Evolutionary conservation across 805 yeast species (phyloP).

Genomic region (Yarrowia phangngaensis): DNA sequence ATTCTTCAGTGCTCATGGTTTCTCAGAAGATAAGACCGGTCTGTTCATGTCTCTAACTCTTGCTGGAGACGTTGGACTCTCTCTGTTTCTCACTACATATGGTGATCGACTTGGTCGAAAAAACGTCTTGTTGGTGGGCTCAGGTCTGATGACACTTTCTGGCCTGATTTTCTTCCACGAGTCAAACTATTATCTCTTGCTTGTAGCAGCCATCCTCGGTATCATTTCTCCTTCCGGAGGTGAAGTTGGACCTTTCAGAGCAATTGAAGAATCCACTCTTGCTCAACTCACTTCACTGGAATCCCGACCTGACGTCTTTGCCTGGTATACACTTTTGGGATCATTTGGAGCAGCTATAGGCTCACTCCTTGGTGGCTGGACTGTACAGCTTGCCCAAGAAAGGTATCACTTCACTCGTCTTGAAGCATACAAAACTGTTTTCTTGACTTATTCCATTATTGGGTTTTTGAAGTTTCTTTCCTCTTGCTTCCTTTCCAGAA

Average conservation of each 20-base stretch:
- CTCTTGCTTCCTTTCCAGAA: conserved; percentile 45
- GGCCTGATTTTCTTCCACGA: conserved; percentile 62
- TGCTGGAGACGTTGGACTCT: conserved; percentile 70
- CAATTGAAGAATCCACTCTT: conserved; percentile 77
- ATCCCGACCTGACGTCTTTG: conserved; percentile 65
- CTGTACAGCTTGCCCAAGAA: conserved; percentile 26
- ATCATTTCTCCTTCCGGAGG: conserved; percentile 87
- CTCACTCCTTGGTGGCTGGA: conserved; percentile 55
- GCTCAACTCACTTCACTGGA: conserved; percentile 60
- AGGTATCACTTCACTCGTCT: conserved; percentile 26
- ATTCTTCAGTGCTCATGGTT: conserved; percentile 53
- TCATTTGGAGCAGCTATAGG: conserved; percentile 75
- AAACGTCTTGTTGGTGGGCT: conserved; percentile 57
- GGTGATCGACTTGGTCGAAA: conserved; percentile 71
- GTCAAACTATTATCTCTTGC: conserved; percentile 51
- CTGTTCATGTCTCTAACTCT: conserved; percentile 76
- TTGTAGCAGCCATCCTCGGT: conserved; percentile 73
- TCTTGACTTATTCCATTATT: conserved; percentile 50
- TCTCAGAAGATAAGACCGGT: conserved; percentile 61
- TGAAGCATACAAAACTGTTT: conserved; percentile 51
- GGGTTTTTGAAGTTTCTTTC: conserved; percentile 48
- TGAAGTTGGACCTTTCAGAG: conserved; percentile 86
- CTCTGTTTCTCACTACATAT: conserved; percentile 69
- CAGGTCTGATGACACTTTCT: conserved; percentile 62
- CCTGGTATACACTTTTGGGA: conserved; percentile 65